These are phyloP conservation scores for Pinus taeda DNA, from an alignment of 75 land plant genomes.

Conservation along the genomic window DNA sequence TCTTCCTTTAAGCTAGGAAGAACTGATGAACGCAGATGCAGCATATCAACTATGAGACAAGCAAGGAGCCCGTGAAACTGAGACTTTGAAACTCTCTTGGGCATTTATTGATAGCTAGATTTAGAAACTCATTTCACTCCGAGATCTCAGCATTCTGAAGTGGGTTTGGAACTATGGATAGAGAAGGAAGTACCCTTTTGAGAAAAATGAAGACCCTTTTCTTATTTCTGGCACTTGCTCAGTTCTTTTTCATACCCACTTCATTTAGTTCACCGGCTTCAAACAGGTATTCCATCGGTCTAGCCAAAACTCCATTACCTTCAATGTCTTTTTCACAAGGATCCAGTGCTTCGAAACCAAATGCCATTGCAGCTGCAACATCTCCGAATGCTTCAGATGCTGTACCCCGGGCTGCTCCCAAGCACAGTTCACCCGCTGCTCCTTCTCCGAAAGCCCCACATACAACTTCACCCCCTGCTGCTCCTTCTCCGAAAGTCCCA, in stretches of 20 bases:
- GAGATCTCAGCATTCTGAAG: slow-evolving; percentile 7
- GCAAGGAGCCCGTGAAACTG: background rate
- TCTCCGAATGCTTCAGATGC: background rate
- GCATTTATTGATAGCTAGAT: slow-evolving; percentile 3
- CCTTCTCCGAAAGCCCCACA: background rate
- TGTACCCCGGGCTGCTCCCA: background rate
- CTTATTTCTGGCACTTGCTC: background rate
- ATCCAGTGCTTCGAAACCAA: background rate
- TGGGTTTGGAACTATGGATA: background rate
- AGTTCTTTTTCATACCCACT: background rate
- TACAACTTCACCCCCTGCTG: background rate
- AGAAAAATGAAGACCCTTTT: background rate
- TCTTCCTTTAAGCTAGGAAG: background rate
- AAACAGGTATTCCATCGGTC: background rate
- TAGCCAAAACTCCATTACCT: background rate
- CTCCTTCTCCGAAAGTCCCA: background rate
- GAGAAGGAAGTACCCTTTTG: slow-evolving; percentile 1
- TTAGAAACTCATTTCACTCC: background rate
- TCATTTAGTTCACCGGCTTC: background rate
- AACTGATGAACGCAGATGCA: background rate
- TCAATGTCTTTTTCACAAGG: background rate
- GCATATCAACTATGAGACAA: background rate
- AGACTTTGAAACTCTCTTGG: background rate
- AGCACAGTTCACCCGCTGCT: background rate
- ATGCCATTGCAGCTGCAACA: slow-evolving; percentile 1